Base-by-base conservation (phyloP, 345 rosid genomes). In the Iberis pinnata region DNA sequence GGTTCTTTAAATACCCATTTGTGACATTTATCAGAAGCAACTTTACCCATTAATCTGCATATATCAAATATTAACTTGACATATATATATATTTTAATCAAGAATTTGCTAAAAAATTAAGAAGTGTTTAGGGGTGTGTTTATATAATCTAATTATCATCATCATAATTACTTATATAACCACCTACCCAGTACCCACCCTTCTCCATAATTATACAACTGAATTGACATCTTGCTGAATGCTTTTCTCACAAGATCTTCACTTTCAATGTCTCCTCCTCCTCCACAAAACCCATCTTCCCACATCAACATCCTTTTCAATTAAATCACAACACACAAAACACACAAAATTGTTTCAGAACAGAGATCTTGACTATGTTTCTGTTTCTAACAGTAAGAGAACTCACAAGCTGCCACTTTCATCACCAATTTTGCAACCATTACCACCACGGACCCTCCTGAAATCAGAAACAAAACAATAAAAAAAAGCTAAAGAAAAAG, bases 181-280 rank as follows among this genome's bases (percentile, higher is more conserved):
- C 80, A 87, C 95, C 86, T 83, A 85, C 98, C 96, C 71, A 90
- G 78, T 74, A 92, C 98, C 98, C 95, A 92, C 98, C 98, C 98
- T 92, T 92, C 98, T 92, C 98, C 95, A 80, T 92, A 92, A 77
- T 92, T 92, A 80, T 92, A 92, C 73, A 92, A 72, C 81, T 92
- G 98, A 69, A 92, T 92, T 58, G 98, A 88, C 96, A 92, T 88
- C 77, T 88, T 92, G 98, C 98, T 85, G 95, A 92, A 92, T 49
- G 98, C 84, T 76, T 83, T 88, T 68, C 88, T 76, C 67, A 92
- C 93, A 59, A 86, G 96, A 77, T 88, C 98, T 49, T 92, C 93
- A 57, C 81, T 78, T 37, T 67, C 76, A 6, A 43, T 37, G 7
- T 31, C 29, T 68, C 86, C 69, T 67, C 83, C 88, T 64, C 87